A percentile compares a stretch with the other conserved stretches of the same genome.
These are phyloP conservation scores for Conidiobolus incongruus DNA, from an alignment of 371 early-diverging fungal genomes.

Conservation along the genomic window DNA sequence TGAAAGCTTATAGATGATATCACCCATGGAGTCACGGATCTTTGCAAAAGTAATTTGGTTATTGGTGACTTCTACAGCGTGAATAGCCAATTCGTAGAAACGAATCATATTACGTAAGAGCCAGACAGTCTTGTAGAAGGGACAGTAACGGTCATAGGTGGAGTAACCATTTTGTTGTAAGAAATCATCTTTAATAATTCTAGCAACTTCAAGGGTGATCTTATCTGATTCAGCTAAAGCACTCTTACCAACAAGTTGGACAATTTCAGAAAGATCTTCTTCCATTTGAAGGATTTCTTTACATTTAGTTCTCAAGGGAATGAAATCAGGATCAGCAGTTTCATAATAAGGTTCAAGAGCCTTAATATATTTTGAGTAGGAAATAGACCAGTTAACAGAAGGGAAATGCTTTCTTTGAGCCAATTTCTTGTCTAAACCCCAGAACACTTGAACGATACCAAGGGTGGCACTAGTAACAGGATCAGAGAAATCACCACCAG, in stretches of 20 bases:
- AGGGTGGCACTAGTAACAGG: constrained; percentile 98
- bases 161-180: constrained; percentile 99
- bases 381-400: constrained; percentile 98
- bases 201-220: constrained; percentile 95
- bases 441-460: constrained; percentile 99
- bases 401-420: constrained; percentile 99
- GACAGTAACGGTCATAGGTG: constrained; percentile 97
- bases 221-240: constrained; percentile 97
- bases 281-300: constrained; percentile 98
- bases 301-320: constrained; percentile 72
- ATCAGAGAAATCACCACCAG: constrained; percentile 99
- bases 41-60: constrained; percentile 86
- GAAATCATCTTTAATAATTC: constrained; percentile 99
- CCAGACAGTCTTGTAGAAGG: constrained; percentile 96
- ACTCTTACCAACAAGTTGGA: constrained; percentile 97
- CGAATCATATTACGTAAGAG: constrained; percentile 97
- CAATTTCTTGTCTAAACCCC: constrained; percentile 99
- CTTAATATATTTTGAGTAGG: constrained; percentile 98
- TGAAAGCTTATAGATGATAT: constrained; percentile 87
- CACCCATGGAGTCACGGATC: constrained; percentile 84
- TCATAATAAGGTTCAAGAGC: constrained; percentile 95
- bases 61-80: constrained; percentile 77
- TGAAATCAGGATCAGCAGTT: constrained; percentile 83
- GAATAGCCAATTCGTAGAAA: constrained; percentile 88
- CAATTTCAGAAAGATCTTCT: constrained; percentile 98